These are phyloP conservation scores for Chaetomidium leptoderma DNA, from an alignment of 495 filamentous ascomycete genomes.

Conservation along the genomic window DNA sequence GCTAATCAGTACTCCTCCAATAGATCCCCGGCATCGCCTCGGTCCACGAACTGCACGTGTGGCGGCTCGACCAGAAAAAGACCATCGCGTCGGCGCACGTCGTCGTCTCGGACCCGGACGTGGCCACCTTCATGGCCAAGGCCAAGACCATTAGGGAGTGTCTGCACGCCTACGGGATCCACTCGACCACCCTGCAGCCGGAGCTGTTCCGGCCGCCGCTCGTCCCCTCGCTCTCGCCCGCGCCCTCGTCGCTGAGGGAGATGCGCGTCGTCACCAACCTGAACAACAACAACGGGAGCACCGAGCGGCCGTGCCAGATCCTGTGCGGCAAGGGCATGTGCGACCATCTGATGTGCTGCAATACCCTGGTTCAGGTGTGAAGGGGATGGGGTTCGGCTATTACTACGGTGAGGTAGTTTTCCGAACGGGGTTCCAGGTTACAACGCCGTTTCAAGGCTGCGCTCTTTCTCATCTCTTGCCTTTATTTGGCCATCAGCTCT, in stretches of 20 bases:
- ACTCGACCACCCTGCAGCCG: constrained; percentile 87
- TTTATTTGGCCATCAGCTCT: background rate
- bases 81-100: constrained; percentile 82
- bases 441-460: background rate
- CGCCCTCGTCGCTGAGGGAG: background rate
- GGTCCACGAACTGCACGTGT: constrained; percentile 90
- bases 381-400: no score
- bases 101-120: constrained; percentile 57
- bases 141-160: constrained; percentile 72
- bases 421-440: background rate
- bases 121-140: constrained; percentile 71
- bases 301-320: constrained; percentile 22
- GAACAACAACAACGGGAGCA: background rate
- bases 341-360: constrained; percentile 29
- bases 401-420: background rate
- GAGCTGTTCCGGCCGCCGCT: constrained; percentile 47
- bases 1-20: no score
- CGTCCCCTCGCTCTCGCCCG: background rate
- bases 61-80: constrained; percentile 89
- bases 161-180: constrained; percentile 89
- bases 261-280: background rate
- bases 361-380: constrained; percentile 6
- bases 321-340: constrained; percentile 26
- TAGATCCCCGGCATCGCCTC: constrained; percentile 71
- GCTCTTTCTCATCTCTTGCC: no score